Evolutionary conservation across 345 rosid genomes (phyloP), one percentile per base, ranked within the genome.

Genomic region (Euclidium syriacum): DNA sequence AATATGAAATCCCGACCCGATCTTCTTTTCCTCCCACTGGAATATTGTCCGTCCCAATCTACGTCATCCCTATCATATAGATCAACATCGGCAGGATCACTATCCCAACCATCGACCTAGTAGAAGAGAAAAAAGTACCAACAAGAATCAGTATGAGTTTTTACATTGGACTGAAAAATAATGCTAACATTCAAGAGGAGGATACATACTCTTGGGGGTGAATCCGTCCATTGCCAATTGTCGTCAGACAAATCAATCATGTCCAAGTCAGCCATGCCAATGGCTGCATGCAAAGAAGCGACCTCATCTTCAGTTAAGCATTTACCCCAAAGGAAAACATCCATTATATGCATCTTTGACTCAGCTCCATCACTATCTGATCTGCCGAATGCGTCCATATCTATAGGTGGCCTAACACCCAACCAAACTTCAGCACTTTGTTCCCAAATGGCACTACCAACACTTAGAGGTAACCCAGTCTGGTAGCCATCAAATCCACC

Each of bases 331-430:
- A 95, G 78, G 75, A 95, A 95, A 73, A 88, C 96, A 79, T 95
- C 99, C 99, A 95, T 95, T 62, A 95, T 80, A 77, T 95, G 97
- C 97, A 90, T 88, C 80, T 95, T 95, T 48, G 99, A 83, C 73
- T 95, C 99, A 7, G 78, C 88, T 76, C 97, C 99, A 78, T 95
- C 99, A 53, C 99, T 95, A 78, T 95, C 99, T 25, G 99, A 95
- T 78, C 99, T 88, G 68, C 99, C 97, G 59, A 95, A 90, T 34
- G 95, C 87, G 78, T 95, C 99, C 73, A 90, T 62, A 60, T 88
- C 99, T 15, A 73, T 87, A 43, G 99, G 99, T 22, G 99, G 96
- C 70, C 85, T 83, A 75, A 83, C 82, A 78, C 97, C 99, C 67
- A 95, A 69, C 97, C 95, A 95, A 53, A 88, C 79, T 71, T 88